Conservation (phyloP, 2,329 filamentous ascomycete genomes). For the Trichoderma semiorbis region DNA sequence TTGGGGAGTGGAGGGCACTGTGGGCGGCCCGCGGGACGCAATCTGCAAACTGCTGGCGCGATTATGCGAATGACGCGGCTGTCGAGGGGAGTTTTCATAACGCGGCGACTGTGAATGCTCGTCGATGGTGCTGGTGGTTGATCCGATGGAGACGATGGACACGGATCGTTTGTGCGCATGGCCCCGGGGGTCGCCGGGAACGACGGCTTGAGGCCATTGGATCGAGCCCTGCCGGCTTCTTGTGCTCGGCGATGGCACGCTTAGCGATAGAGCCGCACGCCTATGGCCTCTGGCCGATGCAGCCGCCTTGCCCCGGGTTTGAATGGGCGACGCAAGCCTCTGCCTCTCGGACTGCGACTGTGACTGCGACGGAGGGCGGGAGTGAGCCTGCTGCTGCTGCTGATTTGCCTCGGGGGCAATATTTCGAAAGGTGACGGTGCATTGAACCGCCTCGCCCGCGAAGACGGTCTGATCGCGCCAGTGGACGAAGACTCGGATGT, state of each 20-base stretch:
- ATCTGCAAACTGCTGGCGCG: constrained; percentile 82
- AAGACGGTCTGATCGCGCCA: constrained; percentile 95
- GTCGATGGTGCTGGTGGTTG: constrained; percentile 44
- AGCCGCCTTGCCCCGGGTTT: constrained; percentile 40
- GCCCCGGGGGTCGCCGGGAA: constrained; percentile 35
- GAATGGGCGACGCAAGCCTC: constrained; percentile 42
- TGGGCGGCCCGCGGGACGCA: constrained; percentile 35
- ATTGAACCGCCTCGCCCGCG: constrained; percentile 92
- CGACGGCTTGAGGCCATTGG: constrained; percentile 42
- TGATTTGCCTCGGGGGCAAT: constrained; percentile 50
- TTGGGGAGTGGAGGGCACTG: constrained; percentile 41
- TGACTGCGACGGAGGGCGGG: constrained; percentile 19
- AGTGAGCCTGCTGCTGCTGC: constrained; percentile 20
- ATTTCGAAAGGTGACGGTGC: constrained; percentile 95
- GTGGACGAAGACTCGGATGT: constrained; percentile 92
- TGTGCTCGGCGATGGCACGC: constrained; percentile 44
- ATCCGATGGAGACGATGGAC: constrained; percentile 76
- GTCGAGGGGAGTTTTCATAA: constrained; percentile 40
- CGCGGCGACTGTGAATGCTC: constrained; percentile 42
- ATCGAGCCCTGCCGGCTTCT: constrained; percentile 46
- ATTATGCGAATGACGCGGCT: constrained; percentile 58
- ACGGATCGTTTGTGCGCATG: constrained; percentile 71
- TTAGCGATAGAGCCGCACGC: constrained; percentile 62
- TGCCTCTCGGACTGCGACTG: constrained; percentile 31
- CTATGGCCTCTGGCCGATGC: constrained; percentile 57